Evolutionary conservation across 1,284 basidiomycete genomes (phyloP), one percentile per base, ranked within the genome.

Genomic region (Heliocybe sulcata): DNA sequence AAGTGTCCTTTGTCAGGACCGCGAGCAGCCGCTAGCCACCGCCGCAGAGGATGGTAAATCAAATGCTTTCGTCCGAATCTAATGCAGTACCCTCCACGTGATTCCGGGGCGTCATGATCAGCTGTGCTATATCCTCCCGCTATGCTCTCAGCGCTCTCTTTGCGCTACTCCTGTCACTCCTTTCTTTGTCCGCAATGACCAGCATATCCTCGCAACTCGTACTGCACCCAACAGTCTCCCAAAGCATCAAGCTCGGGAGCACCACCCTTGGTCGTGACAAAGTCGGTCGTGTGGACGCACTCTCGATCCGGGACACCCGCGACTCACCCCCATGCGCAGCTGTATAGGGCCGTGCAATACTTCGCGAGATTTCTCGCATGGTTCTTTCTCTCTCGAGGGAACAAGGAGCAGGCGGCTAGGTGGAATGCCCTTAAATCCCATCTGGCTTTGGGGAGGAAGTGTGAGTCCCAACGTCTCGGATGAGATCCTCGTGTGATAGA

Each of bases 271-370:
- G 93, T 8, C 79, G 94, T 51, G 94, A 97, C 77, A 98, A 97
- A 83, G 90, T 83, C 60, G 60, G 38, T 42, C 70, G 51, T 52
- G 48, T 55, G 31, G 45, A 27, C 38, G 26, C 33, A 16, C 56
- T 3, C 0, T 8, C 31, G 38, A 33, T 33, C 14, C 45, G 42
- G 25, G 35, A 26, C 29, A 52, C 53, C 11, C 59, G 16, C 23
- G 42, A 23, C 45, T 56, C 20, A 53, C 42, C 35, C 22, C 50
- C 20, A 20, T 45, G 56, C 55, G 22, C 56, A 95, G 93, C 77
- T 86, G 35, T 96, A 98, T 72, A 87, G 96, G 63, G 82, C 92
- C 26, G 72, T 95, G 57, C 96, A 99, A 74, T 98, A 95, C 73
- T 85, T 93, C 60, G 80, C 96, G 50, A 87, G 96, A 23, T 87